Evolutionary conservation across 257 asterid species (phyloP), one percentile per base, ranked within the genome.

Genomic region (Nicotiana undulata): DNA sequence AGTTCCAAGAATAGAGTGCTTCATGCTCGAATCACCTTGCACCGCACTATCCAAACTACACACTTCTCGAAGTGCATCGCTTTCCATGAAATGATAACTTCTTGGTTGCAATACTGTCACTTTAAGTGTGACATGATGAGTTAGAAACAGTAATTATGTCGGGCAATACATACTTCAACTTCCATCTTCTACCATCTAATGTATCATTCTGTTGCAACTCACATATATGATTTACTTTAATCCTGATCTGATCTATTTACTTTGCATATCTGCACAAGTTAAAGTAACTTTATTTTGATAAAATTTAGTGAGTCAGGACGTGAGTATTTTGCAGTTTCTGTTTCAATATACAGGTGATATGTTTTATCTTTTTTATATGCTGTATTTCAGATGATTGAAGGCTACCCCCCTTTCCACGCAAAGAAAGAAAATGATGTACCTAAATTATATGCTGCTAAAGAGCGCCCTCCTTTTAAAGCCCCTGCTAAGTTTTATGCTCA

Each of bases 401-500:
- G 99, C 81, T 81, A 82, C 79, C 89, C 83, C 4, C 99, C 98
- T 17, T 95, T 95, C 78, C 28, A 74, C 58, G 81, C 88, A 22
- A 92, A 86, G 87, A 82, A 89, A 82, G 97, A 90, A 49, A 49
- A 84, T 20, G 94, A 95, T 52, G 97, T 92, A 51, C 92, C 99
- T 55, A 83, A 84, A 77, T 72, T 63, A 55, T 93, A 87, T 63
- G 91, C 88, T 52, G 90, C 86, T 17, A 92, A 92, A 52, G 92
- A 88, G 85, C 97, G 97, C 28, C 99, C 98, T 80, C 96, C 97
- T 76, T 92, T 95, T 82, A 88, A 81, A 82, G 97, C 99, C 80
- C 76, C 96, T 0, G 46, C 81, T 0, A 95, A 91, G 89, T 86
- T 84, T 81, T 95, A 95, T 82, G 91, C 89, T 63, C 97, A 92